Percentiles rank a stretch among this genome's conserved stretches.
Conservation (phyloP, 2,329 filamentous ascomycete genomes). For the Ophiognomonia clavigignenti-juglandacearum region DNA sequence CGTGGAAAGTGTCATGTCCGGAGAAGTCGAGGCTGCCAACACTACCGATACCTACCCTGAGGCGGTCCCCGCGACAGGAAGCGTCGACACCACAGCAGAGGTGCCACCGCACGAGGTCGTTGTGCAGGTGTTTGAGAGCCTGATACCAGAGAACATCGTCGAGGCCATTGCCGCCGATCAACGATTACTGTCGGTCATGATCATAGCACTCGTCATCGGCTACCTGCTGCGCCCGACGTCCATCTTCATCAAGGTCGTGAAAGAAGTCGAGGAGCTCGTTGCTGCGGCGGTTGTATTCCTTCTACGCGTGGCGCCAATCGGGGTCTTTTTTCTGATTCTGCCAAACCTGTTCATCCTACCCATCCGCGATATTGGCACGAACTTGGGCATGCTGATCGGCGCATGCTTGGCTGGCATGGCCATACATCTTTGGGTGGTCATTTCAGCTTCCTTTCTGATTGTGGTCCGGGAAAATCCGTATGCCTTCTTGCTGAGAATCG, state of each 20-base stretch:
- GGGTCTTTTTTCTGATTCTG: conserved; percentile 50
- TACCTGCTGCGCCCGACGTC: conserved; percentile 37
- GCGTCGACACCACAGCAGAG: conserved; percentile 4
- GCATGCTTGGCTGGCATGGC: conserved; percentile 40
- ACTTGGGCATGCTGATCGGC: conserved; percentile 46
- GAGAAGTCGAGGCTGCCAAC: too few relatives aligned
- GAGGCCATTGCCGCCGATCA: conserved; percentile 39
- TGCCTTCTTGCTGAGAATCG: conserved; percentile 40
- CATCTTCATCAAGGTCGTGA: conserved; percentile 36
- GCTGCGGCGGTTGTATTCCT: conserved; percentile 41
- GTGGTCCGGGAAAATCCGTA: conserved; percentile 43
- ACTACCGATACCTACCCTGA: too few relatives aligned
- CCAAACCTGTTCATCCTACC: conserved; percentile 46
- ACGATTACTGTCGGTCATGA: conserved; percentile 39
- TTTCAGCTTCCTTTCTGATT: conserved; percentile 37
- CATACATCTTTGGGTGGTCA: conserved; percentile 40
- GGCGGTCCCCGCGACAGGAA: not conserved
- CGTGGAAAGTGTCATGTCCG: conserved; percentile 21
- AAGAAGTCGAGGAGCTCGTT: conserved; percentile 44
- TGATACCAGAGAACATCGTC: conserved; percentile 45
- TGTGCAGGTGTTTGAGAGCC: conserved; percentile 42
- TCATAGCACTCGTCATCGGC: conserved; percentile 40
- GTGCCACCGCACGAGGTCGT: conserved; percentile 37
- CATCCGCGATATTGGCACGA: conserved; percentile 40
- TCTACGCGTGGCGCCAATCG: conserved; percentile 44